Conservation (phyloP, 164 flowering plant species). For the Chimonanthus salicifolius region DNA sequence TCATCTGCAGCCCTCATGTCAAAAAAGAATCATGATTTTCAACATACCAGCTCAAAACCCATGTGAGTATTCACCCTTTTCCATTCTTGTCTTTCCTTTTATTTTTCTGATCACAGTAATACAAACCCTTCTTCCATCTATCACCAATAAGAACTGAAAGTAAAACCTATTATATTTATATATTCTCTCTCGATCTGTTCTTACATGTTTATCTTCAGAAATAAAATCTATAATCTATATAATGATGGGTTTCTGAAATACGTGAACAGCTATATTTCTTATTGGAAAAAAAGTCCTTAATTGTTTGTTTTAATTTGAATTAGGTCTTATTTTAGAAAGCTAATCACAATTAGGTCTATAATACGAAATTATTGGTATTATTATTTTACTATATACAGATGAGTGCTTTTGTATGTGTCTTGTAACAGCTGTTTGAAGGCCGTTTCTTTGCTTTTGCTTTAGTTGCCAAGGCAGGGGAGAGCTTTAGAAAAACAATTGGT, state of each 20-base stretch:
- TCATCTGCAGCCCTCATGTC: slow-evolving; percentile 51
- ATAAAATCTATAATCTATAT: background rate
- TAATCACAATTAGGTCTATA: background rate
- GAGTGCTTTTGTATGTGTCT: slow-evolving; percentile 3
- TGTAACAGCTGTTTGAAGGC: slow-evolving; percentile 27
- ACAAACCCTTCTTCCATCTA: background rate
- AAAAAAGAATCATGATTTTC: slow-evolving; percentile 61
- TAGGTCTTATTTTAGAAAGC: background rate
- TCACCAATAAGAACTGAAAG: background rate
- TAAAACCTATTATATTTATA: background rate
- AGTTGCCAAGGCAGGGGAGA: slow-evolving; percentile 16
- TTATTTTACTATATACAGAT: background rate
- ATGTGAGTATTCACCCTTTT: slow-evolving; percentile 54
- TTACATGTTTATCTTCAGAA: background rate
- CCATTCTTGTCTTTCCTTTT: background rate
- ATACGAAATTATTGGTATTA: background rate
- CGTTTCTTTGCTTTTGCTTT: slow-evolving; percentile 35
- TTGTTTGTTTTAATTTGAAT: background rate
- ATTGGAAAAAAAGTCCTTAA: background rate
- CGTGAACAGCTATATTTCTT: background rate
- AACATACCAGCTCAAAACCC: slow-evolving; percentile 69
- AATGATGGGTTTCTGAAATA: background rate
- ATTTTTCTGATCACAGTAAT: background rate
- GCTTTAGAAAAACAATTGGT: background rate
- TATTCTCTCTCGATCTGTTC: background rate